Evolutionary conservation across 2,329 filamentous ascomycete genomes (phyloP), one percentile per base, ranked within the genome.

Genomic region (Apiospora koreana): DNA sequence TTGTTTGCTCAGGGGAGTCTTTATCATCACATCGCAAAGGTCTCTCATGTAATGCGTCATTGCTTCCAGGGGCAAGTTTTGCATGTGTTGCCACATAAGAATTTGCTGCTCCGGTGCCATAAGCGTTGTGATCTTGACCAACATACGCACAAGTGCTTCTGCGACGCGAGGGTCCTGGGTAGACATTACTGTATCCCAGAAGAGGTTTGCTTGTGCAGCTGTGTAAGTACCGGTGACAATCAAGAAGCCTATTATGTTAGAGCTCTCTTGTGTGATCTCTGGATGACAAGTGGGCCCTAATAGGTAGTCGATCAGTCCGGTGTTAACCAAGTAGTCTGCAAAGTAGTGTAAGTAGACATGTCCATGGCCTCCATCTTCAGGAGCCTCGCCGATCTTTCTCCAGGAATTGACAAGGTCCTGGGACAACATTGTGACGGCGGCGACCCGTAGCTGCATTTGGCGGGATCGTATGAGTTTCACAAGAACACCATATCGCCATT

Each of bases 281-380:
- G 95, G 94, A 77, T 98, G 96, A 42, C 95, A 98, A 69, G 94
- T 94, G 18, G 95, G 91, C 1, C 95, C 94, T 68, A 98, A 88
- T 64, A 99, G 90, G 80, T 98, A 98, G 71, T 94, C 90, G 31
- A 97, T 88, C 35, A 98, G 84, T 68, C 91, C 90, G 48, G 92
- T 91, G 8, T 86, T 82, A 21, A 92, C 85, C 43, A 98, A 84
- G 73, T 93, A 92, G 31, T 88, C 84, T 6, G 93, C 89, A 68
- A 97, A 83, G 75, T 92, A 91, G 16, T 87, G 85, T 73, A 95
- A 83, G 66, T 93, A 84, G 2, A 70, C 69, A 16, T 74, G 23
- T 14, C 50, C 50, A 68, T 74, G 65, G 31, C 70, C 70, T 1
- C 87, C 76, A 2, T 75, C 70, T 14, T 77, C 72, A 68, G 79